These are phyloP conservation scores for Penicillium frequentans DNA, from an alignment of 2,329 filamentous ascomycete genomes.

Conservation along the genomic window DNA sequence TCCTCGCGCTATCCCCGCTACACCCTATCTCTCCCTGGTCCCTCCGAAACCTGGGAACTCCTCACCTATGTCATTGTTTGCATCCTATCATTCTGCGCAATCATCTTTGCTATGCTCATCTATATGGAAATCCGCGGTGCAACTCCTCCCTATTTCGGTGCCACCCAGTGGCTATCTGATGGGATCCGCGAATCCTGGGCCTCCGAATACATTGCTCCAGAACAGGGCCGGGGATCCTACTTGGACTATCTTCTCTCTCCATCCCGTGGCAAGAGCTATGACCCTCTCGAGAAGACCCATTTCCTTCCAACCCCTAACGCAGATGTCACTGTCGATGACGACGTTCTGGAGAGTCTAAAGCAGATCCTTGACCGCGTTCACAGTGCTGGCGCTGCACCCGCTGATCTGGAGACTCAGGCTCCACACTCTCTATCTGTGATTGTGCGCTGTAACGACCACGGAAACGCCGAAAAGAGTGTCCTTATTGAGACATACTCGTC, in stretches of 20 bases:
- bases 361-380: constrained; percentile 31
- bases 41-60: constrained; percentile 54
- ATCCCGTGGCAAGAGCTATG: background rate
- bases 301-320: background rate
- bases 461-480: constrained; percentile 21
- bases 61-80: constrained; percentile 58
- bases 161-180: constrained; percentile 56
- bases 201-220: constrained; percentile 37
- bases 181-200: constrained; percentile 45
- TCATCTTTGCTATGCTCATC: constrained; percentile 62
- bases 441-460: constrained; percentile 20
- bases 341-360: constrained; percentile 12
- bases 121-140: constrained; percentile 63
- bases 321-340: background rate
- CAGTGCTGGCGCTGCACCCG: constrained; percentile 19
- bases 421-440: constrained; percentile 22
- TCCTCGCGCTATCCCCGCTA: constrained; percentile 62
- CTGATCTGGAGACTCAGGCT: constrained; percentile 11
- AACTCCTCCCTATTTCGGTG: constrained; percentile 57
- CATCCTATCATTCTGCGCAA: constrained; percentile 61
- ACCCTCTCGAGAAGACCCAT: background rate
- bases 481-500: constrained; percentile 22
- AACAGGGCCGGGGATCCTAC: constrained; percentile 17
- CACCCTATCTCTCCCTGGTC: constrained; percentile 62
- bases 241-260: constrained; percentile 15